Evolutionary conservation across 345 rosid species (phyloP).

Genomic region (Alliaria petiolata): DNA sequence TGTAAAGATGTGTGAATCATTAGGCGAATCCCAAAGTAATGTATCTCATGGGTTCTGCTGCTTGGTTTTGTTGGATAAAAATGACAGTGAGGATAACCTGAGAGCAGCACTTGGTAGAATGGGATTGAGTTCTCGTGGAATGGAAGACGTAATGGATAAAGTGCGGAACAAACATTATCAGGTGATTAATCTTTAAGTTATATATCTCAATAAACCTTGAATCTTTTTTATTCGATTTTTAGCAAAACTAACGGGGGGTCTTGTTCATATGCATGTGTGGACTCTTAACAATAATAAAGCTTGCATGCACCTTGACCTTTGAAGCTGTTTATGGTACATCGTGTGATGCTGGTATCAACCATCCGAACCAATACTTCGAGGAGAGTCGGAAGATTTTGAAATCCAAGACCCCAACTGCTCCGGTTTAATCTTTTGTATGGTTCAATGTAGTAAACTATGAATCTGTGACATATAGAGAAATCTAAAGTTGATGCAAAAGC

Average conservation of each 20-base stretch:
- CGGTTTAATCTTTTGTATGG: constrained; percentile 1
- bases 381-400: constrained; percentile 75
- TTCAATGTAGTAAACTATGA: neutral
- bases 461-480: neutral
- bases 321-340: constrained; percentile 72
- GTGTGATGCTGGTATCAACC: constrained; percentile 83
- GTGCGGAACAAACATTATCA: constrained; percentile 77
- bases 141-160: constrained; percentile 76
- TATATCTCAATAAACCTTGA: neutral
- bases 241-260: neutral
- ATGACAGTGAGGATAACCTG: constrained; percentile 74
- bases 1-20: neutral
- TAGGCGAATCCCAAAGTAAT: neutral
- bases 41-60: neutral
- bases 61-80: neutral
- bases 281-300: constrained; percentile 40
- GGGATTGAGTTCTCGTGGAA: constrained; percentile 65
- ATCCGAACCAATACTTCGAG: constrained; percentile 82
- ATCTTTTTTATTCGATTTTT: neutral
- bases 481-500: neutral
- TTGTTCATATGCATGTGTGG: constrained; percentile 3
- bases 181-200: constrained; percentile 39
- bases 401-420: constrained; percentile 45
- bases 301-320: constrained; percentile 88
- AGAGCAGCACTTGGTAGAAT: constrained; percentile 76